Percentiles rank a stretch among this genome's conserved stretches.
Conservation (phyloP, 2,329 filamentous ascomycete species). For the Ilyonectria destructans region DNA sequence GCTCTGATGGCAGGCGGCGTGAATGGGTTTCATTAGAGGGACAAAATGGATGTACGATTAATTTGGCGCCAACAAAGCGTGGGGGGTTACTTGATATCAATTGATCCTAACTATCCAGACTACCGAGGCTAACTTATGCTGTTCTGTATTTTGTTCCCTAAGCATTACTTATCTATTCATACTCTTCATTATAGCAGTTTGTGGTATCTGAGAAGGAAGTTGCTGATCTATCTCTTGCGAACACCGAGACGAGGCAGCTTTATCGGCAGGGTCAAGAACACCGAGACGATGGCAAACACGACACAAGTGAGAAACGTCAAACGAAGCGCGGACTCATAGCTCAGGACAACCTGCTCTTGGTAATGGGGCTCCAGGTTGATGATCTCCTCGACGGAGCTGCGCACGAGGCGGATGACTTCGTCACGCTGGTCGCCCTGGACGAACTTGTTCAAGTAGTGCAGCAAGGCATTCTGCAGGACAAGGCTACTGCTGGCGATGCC, state of each 20-base stretch:
- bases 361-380: slow-evolving; percentile 61
- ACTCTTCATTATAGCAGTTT: slow-evolving; percentile 7
- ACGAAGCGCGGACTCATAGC: slow-evolving; percentile 68
- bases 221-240: slow-evolving; percentile 51
- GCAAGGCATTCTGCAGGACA: slow-evolving; percentile 80
- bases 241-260: slow-evolving; percentile 68
- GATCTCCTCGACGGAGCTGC: slow-evolving; percentile 71
- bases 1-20: slow-evolving; percentile 61
- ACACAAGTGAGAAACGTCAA: slow-evolving; percentile 63
- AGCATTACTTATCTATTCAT: not conserved
- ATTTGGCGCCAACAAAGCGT: slow-evolving; percentile 37
- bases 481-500: slow-evolving; percentile 82
- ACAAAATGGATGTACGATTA: slow-evolving; percentile 42
- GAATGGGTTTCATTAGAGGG: slow-evolving; percentile 58
- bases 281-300: slow-evolving; percentile 64
- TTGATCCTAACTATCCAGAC: slow-evolving; percentile 26
- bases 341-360: slow-evolving; percentile 68
- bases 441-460: slow-evolving; percentile 70
- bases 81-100: slow-evolving; percentile 19
- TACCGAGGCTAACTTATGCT: slow-evolving; percentile 4
- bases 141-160: not conserved
- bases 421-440: slow-evolving; percentile 74
- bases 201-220: not conserved
- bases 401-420: slow-evolving; percentile 67
- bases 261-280: slow-evolving; percentile 66